Evolutionary conservation across 257 asterid species (phyloP).

Genomic region (Solanum chiquidenum): DNA sequence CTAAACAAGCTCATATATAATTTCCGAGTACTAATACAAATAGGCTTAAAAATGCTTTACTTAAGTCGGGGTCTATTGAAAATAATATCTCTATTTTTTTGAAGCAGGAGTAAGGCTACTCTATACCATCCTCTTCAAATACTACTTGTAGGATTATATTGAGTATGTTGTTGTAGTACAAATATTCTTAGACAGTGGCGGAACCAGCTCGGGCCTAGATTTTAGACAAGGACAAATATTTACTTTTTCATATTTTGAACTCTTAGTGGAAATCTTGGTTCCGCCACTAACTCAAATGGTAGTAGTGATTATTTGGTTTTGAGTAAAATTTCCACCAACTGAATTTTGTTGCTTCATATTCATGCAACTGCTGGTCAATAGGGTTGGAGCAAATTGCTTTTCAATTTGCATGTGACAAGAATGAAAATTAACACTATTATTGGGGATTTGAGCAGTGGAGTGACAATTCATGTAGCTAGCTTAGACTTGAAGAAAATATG

Average conservation of each 20-base stretch:
- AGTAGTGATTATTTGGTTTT: not conserved
- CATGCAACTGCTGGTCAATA: not conserved
- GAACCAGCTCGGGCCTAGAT: not conserved
- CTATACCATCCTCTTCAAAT: not conserved
- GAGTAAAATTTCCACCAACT: not conserved
- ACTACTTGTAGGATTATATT: not conserved
- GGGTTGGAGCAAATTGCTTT: not conserved
- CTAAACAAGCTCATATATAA: not conserved
- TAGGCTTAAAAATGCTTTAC: not conserved
- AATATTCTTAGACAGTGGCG: not conserved
- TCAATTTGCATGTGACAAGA: not conserved
- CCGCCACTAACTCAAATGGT: not conserved
- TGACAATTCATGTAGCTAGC: not conserved
- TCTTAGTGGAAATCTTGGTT: not conserved
- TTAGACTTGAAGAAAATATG: not conserved
- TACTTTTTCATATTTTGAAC: not conserved
- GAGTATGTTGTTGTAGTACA: not conserved
- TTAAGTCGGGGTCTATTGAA: not conserved
- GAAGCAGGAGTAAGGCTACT: not conserved
- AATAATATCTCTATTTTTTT: not conserved
- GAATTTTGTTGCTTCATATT: not conserved
- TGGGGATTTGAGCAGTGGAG: not conserved
- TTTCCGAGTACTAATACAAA: not conserved
- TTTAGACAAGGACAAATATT: not conserved
- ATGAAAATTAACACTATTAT: not conserved